These are phyloP conservation scores for Dictyostelium firmibasis DNA, from an alignment of 78 protist genomes.

Conservation along the genomic window DNA sequence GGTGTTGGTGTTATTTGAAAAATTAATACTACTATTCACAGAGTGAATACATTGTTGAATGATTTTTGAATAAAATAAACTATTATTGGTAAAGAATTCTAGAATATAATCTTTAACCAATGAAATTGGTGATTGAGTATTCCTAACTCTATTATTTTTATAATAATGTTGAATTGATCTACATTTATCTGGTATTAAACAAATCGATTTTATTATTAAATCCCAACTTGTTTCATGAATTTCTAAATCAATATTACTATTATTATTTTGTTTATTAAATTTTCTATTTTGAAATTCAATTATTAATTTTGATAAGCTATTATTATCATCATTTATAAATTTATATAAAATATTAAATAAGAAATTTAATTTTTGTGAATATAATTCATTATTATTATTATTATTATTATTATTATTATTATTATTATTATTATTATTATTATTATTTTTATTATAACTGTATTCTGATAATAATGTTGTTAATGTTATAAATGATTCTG, in stretches of 20 bases:
- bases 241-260: neutral
- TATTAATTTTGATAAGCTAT: neutral
- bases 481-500: slow-evolving; percentile 17
- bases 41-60: neutral
- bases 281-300: neutral
- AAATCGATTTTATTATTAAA: neutral
- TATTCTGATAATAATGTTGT: neutral
- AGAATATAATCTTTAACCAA: neutral
- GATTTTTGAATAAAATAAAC: slow-evolving; percentile 13
- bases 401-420: neutral
- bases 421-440: neutral
- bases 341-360: neutral
- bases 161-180: slow-evolving; percentile 11
- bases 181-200: slow-evolving; percentile 22
- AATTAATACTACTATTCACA: neutral
- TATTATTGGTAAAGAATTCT: neutral
- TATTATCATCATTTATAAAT: neutral
- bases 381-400: neutral
- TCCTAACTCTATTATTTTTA: neutral
- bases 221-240: neutral
- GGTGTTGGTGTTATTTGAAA: no score
- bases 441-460: neutral
- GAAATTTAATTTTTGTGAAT: neutral
- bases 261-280: neutral
- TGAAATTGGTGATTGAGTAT: neutral